Evolutionary conservation across 179 eudicot genomes (phyloP), one percentile per base, ranked within the genome.

Genomic region (Spinacia oleracea): DNA sequence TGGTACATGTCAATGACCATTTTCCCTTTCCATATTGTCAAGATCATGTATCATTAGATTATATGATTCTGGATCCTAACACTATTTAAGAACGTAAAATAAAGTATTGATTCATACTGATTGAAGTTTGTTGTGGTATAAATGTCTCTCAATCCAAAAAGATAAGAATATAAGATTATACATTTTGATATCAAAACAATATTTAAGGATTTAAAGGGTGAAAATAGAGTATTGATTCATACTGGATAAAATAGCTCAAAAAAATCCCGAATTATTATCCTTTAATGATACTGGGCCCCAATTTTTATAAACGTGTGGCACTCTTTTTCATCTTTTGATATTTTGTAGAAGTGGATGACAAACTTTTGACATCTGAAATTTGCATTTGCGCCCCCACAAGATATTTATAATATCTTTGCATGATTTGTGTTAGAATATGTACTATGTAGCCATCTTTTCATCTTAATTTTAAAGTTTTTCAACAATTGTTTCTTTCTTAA

Each of bases 41-140:
- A 23, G 58, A 23, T n/a, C n/a, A n/a, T 58, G 2, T 15, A 65
- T 65, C 9, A 63, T 66, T 34, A 29, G 27, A 63, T 2, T 48
- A 65, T 48, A 29, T 62, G 70, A 75, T 62, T 75, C 43, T 75
- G 29, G n/a, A 45, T n/a, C n/a, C n/a, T n/a, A n/a, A 48, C 11
- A 76, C 15, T 46, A 46, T 64, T 45, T 4, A 43, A 43, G 71
- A 31, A 15, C 23, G 46, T 14, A 45, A 46, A 27, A 46, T 46
- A 65, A 12, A 62, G 20, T 27, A 12, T 62, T 62, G 40, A 62
- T 62, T 62, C 18, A 25, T 62, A 12, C 12, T 62, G 6, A 65
- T 18, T 7, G 6, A 16, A 65, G n/a, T 27, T 60, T 34, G 6
- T 18, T 5, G 2, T 53, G 1, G 25, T 53, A 53, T 8, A 12